Conservation (phyloP, 108 stramenopile species). For the Cyclostephanos tholiformis region DNA sequence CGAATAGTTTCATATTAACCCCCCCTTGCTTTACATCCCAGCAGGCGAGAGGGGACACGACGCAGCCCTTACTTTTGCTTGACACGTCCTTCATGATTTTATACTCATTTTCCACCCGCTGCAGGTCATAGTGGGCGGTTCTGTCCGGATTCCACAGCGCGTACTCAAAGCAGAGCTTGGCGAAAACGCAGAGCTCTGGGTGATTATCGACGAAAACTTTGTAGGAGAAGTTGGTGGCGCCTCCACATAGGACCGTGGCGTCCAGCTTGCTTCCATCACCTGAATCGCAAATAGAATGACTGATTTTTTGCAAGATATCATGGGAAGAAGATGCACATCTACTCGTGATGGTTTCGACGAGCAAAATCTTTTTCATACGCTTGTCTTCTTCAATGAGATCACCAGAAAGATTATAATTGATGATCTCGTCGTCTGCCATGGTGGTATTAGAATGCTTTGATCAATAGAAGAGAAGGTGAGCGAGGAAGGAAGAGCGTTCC, state of each 20-base stretch:
- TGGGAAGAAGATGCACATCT: slow-evolving; percentile 16
- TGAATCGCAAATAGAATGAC: neutral
- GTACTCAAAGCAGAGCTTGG: slow-evolving; percentile 36
- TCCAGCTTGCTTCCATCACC: slow-evolving; percentile 19
- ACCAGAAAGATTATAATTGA: neutral
- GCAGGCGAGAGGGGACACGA: slow-evolving; percentile 32
- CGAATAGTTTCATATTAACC: slow-evolving; percentile 53
- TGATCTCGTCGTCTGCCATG: too few relatives aligned
- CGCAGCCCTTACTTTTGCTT: slow-evolving; percentile 11
- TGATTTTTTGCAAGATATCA: slow-evolving; percentile 21
- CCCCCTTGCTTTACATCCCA: slow-evolving; percentile 42
- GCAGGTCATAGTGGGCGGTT: slow-evolving; percentile 23
- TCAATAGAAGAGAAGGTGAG: too few relatives aligned
- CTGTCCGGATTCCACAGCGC: slow-evolving; percentile 46
- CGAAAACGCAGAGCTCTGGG: too few relatives aligned
- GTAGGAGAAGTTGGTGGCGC: slow-evolving; percentile 47
- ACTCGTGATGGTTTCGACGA: slow-evolving; percentile 20
- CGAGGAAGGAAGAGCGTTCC: too few relatives aligned
- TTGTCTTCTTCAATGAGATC: slow-evolving; percentile 19
- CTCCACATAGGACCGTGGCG: slow-evolving; percentile 31
- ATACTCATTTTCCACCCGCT: slow-evolving; percentile 41
- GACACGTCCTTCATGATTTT: slow-evolving; percentile 37
- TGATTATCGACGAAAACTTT: slow-evolving; percentile 26
- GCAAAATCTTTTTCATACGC: slow-evolving; percentile 10
- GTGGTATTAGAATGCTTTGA: too few relatives aligned